Percentiles rank a stretch among this genome's conserved stretches.
Conservation (phyloP, 192 early-diverging fungal genomes). For the Gorgonomyces haynaldii region DNA sequence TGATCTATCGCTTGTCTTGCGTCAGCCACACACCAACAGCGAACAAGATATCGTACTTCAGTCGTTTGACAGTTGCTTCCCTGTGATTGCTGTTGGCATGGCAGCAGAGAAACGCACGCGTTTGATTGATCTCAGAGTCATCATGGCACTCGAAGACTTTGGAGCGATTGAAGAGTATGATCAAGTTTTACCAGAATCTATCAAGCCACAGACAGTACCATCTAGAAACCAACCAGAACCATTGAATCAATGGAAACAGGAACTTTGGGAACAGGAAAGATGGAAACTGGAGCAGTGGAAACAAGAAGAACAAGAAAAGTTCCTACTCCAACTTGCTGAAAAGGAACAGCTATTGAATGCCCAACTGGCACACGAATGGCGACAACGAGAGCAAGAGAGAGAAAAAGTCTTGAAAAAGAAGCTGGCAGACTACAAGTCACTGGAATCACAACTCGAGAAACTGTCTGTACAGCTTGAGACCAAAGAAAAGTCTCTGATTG, state of each 20-base stretch:
- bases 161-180: conserved; percentile 28
- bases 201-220: not conserved
- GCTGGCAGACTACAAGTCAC: conserved; percentile 7
- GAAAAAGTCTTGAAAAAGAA: conserved; percentile 10
- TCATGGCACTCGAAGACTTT: conserved; percentile 44
- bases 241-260: conserved; percentile 25
- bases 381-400: conserved; percentile 21
- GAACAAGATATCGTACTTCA: conserved; percentile 1
- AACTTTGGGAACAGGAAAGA: too few relatives aligned
- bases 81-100: not conserved
- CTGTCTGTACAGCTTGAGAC: not conserved
- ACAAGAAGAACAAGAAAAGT: conserved; percentile 26
- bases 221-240: not conserved
- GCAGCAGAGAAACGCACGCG: conserved; percentile 8
- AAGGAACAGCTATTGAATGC: conserved; percentile 20
- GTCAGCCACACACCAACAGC: not conserved
- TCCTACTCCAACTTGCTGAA: conserved; percentile 17
- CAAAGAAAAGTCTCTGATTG: not conserved
- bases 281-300: conserved; percentile 40
- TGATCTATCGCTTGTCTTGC: conserved; percentile 15
- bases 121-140: conserved; percentile 22
- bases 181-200: not conserved
- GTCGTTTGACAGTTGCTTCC: conserved; percentile 9
- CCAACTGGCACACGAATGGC: conserved; percentile 22
- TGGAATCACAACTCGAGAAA: not conserved